phyloP scores from a whole-genome alignment of 2,329 filamentous ascomycete species.

The Aureobasidium subglaciale region DNA sequence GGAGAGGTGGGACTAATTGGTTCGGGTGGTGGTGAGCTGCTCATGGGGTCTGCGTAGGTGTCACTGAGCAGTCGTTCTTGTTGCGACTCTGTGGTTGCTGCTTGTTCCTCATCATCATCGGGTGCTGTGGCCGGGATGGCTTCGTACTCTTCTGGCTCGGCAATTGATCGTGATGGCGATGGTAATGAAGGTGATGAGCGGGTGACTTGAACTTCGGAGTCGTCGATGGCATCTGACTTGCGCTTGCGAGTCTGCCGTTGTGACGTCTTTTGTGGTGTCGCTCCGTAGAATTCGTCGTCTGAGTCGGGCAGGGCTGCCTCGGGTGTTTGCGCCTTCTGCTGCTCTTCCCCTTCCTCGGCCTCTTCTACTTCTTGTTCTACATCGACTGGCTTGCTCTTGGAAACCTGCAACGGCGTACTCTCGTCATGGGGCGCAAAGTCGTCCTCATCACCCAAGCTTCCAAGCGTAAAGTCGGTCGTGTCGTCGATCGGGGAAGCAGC shows the following conservation, averaged over 20 bases:
- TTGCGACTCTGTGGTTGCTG: neutral
- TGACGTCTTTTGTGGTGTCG: neutral
- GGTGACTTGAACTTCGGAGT: conserved; percentile 29
- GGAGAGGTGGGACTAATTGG: conserved; percentile 8
- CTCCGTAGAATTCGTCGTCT: conserved; percentile 11
- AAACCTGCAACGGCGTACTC: conserved; percentile 51
- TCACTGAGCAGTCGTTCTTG: conserved; percentile 6
- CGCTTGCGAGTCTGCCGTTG: conserved; percentile 11
- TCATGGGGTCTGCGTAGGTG: conserved; percentile 17
- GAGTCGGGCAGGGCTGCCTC: neutral
- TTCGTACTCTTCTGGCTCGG: neutral
- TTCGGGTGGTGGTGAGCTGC: conserved; percentile 17
- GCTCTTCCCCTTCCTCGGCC: neutral
- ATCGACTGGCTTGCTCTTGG: neutral
- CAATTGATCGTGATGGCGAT: neutral
- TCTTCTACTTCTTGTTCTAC: neutral
- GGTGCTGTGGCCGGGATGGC: conserved; percentile 10
- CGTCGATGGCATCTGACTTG: conserved; percentile 18
- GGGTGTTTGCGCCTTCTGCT: conserved; percentile 15
- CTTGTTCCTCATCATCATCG: neutral
- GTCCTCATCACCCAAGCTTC: conserved; percentile 23
- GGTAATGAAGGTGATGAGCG: conserved; percentile 31
- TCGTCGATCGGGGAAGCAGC: conserved; percentile 11
- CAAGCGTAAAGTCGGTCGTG: conserved; percentile 22
- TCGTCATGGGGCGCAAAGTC: conserved; percentile 58